These are phyloP conservation scores for Edaphochlamys debaryana DNA, from an alignment of 139 green algal species.

Conservation along the genomic window DNA sequence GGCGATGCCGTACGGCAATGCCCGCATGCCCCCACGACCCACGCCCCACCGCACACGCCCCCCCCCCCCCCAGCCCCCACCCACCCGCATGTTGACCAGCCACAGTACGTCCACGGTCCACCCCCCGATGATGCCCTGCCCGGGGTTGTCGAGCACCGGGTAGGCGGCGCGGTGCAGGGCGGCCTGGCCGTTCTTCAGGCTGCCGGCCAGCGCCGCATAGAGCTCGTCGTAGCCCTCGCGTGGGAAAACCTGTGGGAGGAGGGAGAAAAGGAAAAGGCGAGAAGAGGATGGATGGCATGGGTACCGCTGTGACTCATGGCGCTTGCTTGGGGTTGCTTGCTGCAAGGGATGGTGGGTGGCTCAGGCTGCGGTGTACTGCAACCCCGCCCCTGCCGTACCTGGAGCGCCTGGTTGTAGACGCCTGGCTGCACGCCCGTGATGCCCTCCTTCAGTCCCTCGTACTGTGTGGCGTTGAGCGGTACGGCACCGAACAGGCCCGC, in stretches of 20 bases:
- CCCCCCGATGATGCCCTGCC: constrained; percentile 38
- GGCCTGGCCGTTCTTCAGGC: constrained; percentile 3
- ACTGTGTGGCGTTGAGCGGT: constrained; percentile 24
- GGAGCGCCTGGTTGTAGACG: constrained; percentile 14
- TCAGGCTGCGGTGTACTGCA: too few species aligned
- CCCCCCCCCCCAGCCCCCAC: too few species aligned
- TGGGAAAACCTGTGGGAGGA: constrained; percentile 45
- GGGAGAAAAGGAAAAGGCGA: too few species aligned
- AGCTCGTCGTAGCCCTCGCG: constrained; percentile 18
- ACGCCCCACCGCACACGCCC: too few species aligned
- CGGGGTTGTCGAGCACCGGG: constrained; percentile 41
- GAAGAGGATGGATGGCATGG: too few species aligned
- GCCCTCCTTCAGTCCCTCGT: constrained; percentile 27
- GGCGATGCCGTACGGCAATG: too few species aligned
- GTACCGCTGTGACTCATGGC: too few species aligned
- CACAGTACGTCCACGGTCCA: constrained; percentile 55
- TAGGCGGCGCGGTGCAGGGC: constrained; percentile 41
- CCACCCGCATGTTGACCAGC: constrained; percentile 40
- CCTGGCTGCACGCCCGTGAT: constrained; percentile 26
- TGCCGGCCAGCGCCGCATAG: constrained; percentile 20
- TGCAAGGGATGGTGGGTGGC: too few species aligned
- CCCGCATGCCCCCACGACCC: too few species aligned
- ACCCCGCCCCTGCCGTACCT: too few species aligned
- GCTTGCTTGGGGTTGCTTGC: too few species aligned
- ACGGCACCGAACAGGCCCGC: constrained; percentile 44